These are phyloP conservation scores for Trichaptum fuscoviolaceum DNA, from an alignment of 768 basidiomycete genomes.

Conservation along the genomic window DNA sequence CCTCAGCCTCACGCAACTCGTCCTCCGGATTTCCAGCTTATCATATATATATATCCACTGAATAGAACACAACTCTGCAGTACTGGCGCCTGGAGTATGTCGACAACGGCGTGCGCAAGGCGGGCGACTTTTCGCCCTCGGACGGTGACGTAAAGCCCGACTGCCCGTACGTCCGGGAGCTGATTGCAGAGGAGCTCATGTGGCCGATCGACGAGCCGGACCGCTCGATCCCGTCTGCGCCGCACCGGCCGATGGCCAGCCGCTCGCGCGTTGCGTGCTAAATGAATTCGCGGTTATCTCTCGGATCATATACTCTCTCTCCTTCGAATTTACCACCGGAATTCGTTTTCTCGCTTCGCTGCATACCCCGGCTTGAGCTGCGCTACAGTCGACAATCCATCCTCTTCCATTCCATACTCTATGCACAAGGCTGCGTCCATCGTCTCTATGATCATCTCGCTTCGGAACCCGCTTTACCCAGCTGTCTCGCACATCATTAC, in stretches of 20 bases:
- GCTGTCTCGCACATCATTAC: neutral
- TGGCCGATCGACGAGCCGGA: conserved; percentile 1
- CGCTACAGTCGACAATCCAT: neutral
- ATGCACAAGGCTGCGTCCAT: neutral
- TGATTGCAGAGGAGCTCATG: conserved; percentile 3
- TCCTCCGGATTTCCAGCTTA: neutral
- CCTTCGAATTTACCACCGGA: no score
- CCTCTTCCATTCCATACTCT: neutral
- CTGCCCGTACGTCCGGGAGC: neutral
- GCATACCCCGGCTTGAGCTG: neutral
- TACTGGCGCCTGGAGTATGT: neutral
- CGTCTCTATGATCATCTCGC: neutral
- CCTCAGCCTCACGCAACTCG: neutral
- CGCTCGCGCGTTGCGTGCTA: neutral
- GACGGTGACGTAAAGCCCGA: conserved; percentile 1
- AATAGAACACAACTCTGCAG: neutral
- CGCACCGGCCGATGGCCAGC: neutral
- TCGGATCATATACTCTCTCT: no score
- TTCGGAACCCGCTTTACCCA: no score
- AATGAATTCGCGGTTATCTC: neutral
- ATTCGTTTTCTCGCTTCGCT: neutral
- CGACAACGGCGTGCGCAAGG: conserved; percentile 2
- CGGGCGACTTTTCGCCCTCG: neutral
- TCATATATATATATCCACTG: neutral
- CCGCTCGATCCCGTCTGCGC: neutral